These are phyloP conservation scores for Trichoderma asperellum DNA, from an alignment of 2,329 filamentous ascomycete species.

Conservation along the genomic window DNA sequence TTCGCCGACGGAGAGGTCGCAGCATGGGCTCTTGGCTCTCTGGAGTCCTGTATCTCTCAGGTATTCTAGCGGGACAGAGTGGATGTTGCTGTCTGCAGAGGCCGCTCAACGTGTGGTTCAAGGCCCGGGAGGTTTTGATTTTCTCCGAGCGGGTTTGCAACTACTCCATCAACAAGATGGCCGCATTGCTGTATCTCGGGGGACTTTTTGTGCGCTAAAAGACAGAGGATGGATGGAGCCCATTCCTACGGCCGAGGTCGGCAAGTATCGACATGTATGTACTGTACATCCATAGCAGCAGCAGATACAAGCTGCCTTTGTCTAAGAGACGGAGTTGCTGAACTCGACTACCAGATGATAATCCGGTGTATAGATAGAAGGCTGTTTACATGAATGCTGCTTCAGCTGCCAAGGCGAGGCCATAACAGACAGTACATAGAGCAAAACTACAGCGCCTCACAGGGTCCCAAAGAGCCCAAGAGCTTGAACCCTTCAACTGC, in stretches of 20 bases:
- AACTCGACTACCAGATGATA: not conserved
- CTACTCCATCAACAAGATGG: not conserved
- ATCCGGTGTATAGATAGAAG: not conserved
- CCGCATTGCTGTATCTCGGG: not conserved
- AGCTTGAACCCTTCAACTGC: not conserved
- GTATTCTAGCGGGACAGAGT: not conserved
- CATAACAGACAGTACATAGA: not conserved
- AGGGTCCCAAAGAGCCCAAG: not conserved
- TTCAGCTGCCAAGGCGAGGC: not conserved
- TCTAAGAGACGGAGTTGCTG: not conserved
- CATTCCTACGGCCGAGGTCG: not conserved
- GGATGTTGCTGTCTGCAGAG: not conserved
- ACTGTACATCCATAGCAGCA: not conserved
- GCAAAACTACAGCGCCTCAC: not conserved
- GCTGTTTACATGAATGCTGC: not conserved
- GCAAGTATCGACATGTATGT: not conserved
- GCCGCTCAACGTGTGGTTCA: not conserved
- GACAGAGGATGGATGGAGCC: not conserved
- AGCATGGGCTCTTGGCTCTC: not conserved
- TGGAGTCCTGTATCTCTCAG: not conserved
- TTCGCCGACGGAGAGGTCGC: conserved; percentile 17
- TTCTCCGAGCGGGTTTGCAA: not conserved
- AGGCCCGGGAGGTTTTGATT: not conserved
- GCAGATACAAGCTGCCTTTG: not conserved
- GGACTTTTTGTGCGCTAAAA: conserved; percentile 10